Base-by-base conservation (phyloP, 2,329 filamentous ascomycete genomes). In the Botryotinia calthae region DNA sequence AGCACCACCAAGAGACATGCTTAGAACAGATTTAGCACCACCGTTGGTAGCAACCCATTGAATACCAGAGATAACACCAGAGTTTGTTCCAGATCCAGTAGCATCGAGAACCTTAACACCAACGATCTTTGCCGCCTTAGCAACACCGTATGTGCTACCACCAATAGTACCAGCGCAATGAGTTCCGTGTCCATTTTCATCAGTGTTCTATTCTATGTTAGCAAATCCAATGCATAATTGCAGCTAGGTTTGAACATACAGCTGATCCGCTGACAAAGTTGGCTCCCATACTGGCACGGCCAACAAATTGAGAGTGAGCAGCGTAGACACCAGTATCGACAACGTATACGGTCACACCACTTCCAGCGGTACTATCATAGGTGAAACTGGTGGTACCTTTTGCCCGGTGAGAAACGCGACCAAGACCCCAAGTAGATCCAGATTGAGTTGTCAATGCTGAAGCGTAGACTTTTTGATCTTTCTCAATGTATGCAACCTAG, bases 1-100 rank as follows among this genome's bases (percentile, higher is more conserved):
- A 44, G 78, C 72, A 2, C 85, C 86, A 20, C 87, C 87, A 2
- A 89, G 83, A 34, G 86, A 88, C 85, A 89, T 85, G 81, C 84
- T 87, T 73, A 88, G 83, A 28, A 88, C 86, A 25, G 86, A 80
- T 16, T 46, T 59, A 2, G 66, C 18, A 20, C 71, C 58, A 10
- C 75, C 73, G n/a, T 82, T 78, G 22, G 75, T 75, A 34, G 78
- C 79, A 51, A 83, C 80, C 73, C 78, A 83, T 70, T 83, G 77
- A 75, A 83, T 80, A 51, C 82, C 82, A 18, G 78, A 79, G 58
- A 84, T 82, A 58, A 83, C 79, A 44, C 77, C 79, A n/a, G 82
- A 78, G 63, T 73, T 81, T 58, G 78, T 73, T 34, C 82, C 83
- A 22, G 76, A 77, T 70, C 81, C 81, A 28, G 59, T 37, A 8